Evolutionary conservation across 2,329 filamentous ascomycete species (phyloP).

Genomic region (Neopestalotiopsis sp.): DNA sequence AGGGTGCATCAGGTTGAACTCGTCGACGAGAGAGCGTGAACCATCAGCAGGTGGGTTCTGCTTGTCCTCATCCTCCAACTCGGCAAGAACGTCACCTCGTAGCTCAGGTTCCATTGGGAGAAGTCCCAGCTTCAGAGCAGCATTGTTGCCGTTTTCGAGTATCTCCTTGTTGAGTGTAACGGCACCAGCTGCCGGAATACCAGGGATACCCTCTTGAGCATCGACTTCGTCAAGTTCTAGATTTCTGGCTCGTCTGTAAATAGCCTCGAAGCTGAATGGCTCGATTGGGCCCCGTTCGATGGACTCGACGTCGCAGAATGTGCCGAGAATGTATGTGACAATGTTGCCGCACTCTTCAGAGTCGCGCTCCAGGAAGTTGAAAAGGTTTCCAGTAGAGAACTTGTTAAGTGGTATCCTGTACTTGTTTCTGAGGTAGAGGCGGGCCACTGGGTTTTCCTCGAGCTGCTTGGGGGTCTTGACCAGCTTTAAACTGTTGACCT

Average conservation of each 20-base stretch:
- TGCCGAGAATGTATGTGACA: constrained; percentile 74
- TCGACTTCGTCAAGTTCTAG: constrained; percentile 68
- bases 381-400: constrained; percentile 80
- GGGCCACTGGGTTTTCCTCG: constrained; percentile 76
- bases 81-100: constrained; percentile 83
- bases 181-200: constrained; percentile 63
- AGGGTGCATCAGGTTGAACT: constrained; percentile 79
- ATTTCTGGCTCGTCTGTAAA: constrained; percentile 64
- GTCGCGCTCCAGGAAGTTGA: constrained; percentile 90
- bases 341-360: constrained; percentile 79
- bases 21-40: constrained; percentile 77
- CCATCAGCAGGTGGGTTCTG: constrained; percentile 75
- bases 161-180: constrained; percentile 60
- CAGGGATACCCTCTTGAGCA: constrained; percentile 68
- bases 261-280: constrained; percentile 66
- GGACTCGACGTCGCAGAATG: constrained; percentile 62
- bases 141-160: constrained; percentile 58
- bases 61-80: constrained; percentile 85
- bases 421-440: constrained; percentile 83
- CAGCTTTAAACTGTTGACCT: constrained; percentile 75
- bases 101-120: constrained; percentile 84
- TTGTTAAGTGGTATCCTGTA: constrained; percentile 91
- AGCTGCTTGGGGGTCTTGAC: constrained; percentile 81
- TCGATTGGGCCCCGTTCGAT: constrained; percentile 68
- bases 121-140: constrained; percentile 76